Evolutionary conservation across 176 grass and related monocot species (phyloP), one percentile per base, ranked within the genome.

Genomic region (Melocanna baccifera): DNA sequence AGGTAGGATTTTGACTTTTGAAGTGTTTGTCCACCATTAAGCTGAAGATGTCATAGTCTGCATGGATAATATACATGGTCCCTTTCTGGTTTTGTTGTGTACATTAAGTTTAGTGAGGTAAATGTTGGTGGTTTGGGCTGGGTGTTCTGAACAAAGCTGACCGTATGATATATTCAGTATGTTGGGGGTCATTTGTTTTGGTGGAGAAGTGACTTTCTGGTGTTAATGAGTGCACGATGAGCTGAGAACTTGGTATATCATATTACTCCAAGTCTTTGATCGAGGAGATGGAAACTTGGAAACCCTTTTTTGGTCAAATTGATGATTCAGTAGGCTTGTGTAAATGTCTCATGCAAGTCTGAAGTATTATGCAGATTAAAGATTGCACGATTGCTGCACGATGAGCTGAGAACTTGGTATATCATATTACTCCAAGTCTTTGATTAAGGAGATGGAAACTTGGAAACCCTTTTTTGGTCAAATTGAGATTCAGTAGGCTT

Each of bases 1-100:
- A 37, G 45, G 37, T 72, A 83, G 86, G 32, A 10, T 55, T 46
- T 82, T 82, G 3, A 61, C 29, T 82, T 83, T 58, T 76, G 11
- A 69, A 76, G 16, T 26, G 10, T 76, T 58, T 69, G 26, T 39
- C 47, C 25, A 36, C 1, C 2, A 37, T 66, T 59, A 22, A 64
- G 26, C 16, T 63, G 28, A 25, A 45, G 45, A 22, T 2, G 25
- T 78, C 32, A 76, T 25, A 43, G 10, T 76, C 43, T 67, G 6
- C 30, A n/a, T 81, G 5, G 13, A 28, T 36, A 39, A 53, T 73
- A 13, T 20, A 76, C 47, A 69, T 34, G 12, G 1, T 25, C 26
- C 26, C 6, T 16, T 68, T 36, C 3, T 86, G 30, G 2, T 22
- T 52, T 61, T 62, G 4, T 18, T 12, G 32, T 59, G 2, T 71